phyloP scores from a whole-genome alignment of 192 early-diverging fungal genomes.

The Dispira parvispora region DNA sequence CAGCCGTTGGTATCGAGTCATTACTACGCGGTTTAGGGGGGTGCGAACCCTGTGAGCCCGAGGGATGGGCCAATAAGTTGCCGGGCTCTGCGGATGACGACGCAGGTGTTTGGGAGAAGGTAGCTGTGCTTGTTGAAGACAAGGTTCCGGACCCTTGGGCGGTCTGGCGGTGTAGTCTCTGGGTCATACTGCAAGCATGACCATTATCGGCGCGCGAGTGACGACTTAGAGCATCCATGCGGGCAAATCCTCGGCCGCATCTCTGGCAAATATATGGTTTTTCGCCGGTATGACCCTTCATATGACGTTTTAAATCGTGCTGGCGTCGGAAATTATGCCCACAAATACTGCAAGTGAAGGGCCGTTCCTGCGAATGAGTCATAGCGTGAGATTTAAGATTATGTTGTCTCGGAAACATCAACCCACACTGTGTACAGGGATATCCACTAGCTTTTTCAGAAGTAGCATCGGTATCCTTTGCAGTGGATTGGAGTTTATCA shows the following conservation, averaged over 20 bases:
- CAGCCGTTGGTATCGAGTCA: background rate
- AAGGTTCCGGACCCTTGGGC: too few relatives aligned
- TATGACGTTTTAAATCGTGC: conserved; percentile 82
- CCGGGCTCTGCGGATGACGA: background rate
- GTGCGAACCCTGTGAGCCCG: background rate
- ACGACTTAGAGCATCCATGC: conserved; percentile 61
- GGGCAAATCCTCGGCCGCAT: conserved; percentile 67
- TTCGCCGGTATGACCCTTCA: conserved; percentile 62
- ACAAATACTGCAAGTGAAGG: conserved; percentile 51
- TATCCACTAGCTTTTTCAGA: conserved; percentile 9
- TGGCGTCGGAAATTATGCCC: conserved; percentile 65
- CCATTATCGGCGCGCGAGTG: conserved; percentile 47
- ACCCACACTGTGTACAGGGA: conserved; percentile 38
- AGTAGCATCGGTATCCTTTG: too few relatives aligned
- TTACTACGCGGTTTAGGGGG: background rate
- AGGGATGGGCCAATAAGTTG: background rate
- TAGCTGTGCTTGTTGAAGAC: too few relatives aligned
- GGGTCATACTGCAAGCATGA: conserved; percentile 27
- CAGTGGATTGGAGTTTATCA: too few relatives aligned
- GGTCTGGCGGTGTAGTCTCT: background rate
- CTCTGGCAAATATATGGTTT: conserved; percentile 52
- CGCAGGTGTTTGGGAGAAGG: too few relatives aligned
- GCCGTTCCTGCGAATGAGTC: conserved; percentile 59
- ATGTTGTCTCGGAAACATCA: conserved; percentile 56
- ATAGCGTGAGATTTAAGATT: conserved; percentile 60